Conservation (phyloP, 345 rosid species). For the Brassica juncea region DNA sequence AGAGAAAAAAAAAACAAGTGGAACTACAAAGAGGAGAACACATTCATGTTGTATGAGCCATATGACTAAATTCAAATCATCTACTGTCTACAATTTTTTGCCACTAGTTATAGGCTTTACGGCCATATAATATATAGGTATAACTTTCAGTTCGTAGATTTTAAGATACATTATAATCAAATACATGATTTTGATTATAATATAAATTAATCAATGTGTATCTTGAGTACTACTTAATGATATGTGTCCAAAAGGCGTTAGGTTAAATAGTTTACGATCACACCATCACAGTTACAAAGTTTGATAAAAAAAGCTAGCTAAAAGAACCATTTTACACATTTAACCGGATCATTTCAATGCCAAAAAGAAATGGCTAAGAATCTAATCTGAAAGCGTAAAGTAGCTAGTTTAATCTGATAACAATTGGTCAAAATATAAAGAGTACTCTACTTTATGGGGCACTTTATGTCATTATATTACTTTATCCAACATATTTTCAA, state of each 20-base stretch:
- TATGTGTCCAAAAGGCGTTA: not conserved
- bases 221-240: not conserved
- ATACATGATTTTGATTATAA: not conserved
- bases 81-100: not conserved
- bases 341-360: not conserved
- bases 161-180: not conserved
- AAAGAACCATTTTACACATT: constrained; percentile 14
- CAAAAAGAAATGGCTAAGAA: constrained; percentile 15
- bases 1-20: not conserved
- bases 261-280: not conserved
- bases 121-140: not conserved
- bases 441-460: not conserved
- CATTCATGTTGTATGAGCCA: constrained; percentile 1
- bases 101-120: not conserved
- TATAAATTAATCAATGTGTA: not conserved
- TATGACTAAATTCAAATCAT: not conserved
- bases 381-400: constrained; percentile 11
- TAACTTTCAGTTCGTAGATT: not conserved
- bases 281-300: not conserved
- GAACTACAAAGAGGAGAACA: constrained; percentile 2
- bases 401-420: not conserved
- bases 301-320: not conserved
- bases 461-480: constrained; percentile 2
- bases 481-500: constrained; percentile 10
- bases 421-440: constrained; percentile 21